Base-by-base conservation (phyloP, 768 basidiomycete genomes). In the Amanita phalloides region DNA sequence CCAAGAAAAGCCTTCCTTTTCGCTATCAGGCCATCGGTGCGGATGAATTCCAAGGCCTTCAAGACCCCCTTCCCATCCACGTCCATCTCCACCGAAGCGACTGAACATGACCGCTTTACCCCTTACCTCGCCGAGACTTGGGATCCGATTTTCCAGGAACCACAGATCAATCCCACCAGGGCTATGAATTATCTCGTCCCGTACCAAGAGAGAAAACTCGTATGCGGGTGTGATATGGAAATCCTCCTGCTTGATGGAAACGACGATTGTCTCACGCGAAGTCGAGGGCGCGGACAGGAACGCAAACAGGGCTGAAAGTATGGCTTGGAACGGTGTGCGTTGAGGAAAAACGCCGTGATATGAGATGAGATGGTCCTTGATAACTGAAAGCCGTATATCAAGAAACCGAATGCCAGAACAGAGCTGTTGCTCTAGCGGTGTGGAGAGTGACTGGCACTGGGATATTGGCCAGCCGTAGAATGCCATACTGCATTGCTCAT, bases 201-300 rank as follows among this genome's bases (percentile, higher is more conserved):
- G 77, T 7, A 93, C 85, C 8, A 82, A 65, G 28, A 64, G 57
- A 2, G 87, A 86, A 64, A 94, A 92, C 5, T 68, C 52, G 1
- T 64, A 57, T 0, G 70, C 62, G 3, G 77, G 68, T 0, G 74
- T 72, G 17, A 58, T 64, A 4, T 71, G 62, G 52, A 71, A 79
- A 57, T 90, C 85, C 63, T 97, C 93, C 61, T 94, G 87, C 65
- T 95, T 94, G 62, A 97, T 77, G 13, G 84, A 92, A 71, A 94
- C 81, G 26, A 96, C 77, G 33, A 96, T 64, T 0, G 86, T 86
- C 64, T 95, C 93, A 26, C 70, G 73, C 7, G 68, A 71, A 1
- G 86, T 77, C 3, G 58, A 57, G 0, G 79, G 72, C 0, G 76
- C 71, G 6, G 74, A 74, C 36, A 94, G 77, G 66, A 88, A 95